Evolutionary conservation across 257 asterid species (phyloP), one percentile per base, ranked within the genome.

Genomic region (Ilex asprella): DNA sequence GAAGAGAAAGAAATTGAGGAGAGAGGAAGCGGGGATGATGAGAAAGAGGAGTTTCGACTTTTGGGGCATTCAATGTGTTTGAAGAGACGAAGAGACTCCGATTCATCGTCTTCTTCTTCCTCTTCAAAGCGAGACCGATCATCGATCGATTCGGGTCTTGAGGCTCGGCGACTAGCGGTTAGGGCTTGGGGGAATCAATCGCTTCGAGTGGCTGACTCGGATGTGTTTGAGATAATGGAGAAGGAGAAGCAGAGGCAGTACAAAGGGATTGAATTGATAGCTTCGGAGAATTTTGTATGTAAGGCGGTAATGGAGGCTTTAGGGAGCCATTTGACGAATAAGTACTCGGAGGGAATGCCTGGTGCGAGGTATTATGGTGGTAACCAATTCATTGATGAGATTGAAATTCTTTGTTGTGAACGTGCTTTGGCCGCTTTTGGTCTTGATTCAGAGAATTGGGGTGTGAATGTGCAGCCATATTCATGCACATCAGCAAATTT

Each of bases 401-500:
- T 89, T 70, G 97, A 89, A 75, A 83, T 73, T 0, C 74, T 89
- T 31, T 84, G 94, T 55, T 76, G 92, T 16, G 73, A 77, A 52
- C 85, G 97, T 10, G 97, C 95, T 6, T 72, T 86, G 81, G 68
- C 82, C 67, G 97, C 97, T 56, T 93, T 89, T 55, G 85, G 81
- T 49, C 85, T 89, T 55, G 91, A 86, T 68, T 66, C 86, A 0
- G 94, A 74, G 50, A 78, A 60, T 60, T 89, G 97, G 97, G 97
- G 95, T 43, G 97, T 89, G 47, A 89, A 89, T 76, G 97, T 89
- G 55, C 97, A 89, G 55, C 92, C 97, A 21, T 89, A 89, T 69
- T 84, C 94, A 0, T 85, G 97, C 64, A 84, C 97, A 2, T 83
- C 97, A 27, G 95, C 97, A 12, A 89, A 89, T 72, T 89, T 86